Percentiles rank a stretch among this genome's conserved stretches.
Evolutionary conservation across 169 alveolate species (phyloP).

Genomic region (Cryptosporidium muris): DNA sequence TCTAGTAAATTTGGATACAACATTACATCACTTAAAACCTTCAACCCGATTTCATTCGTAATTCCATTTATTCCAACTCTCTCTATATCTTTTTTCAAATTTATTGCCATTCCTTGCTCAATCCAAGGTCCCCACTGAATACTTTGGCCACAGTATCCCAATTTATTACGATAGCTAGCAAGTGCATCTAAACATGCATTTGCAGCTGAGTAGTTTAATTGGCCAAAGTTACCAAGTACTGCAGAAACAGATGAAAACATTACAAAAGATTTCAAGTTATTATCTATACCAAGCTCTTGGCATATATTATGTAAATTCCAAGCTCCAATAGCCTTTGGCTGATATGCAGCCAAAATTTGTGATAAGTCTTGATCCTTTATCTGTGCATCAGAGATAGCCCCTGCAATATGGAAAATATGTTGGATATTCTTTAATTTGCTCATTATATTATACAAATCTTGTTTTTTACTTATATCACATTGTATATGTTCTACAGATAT

Average conservation of each 20-base stretch:
- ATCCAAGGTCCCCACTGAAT: conserved; percentile 84
- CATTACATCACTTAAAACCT: too few species aligned
- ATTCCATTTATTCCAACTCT: conserved; percentile 26
- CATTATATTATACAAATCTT: background rate
- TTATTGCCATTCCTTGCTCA: conserved; percentile 76
- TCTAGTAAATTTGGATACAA: too few species aligned
- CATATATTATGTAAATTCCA: conserved; percentile 78
- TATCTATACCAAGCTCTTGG: conserved; percentile 12
- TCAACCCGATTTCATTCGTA: conserved; percentile 23
- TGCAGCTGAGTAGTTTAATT: conserved; percentile 81
- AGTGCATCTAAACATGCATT: conserved; percentile 77
- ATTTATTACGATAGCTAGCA: conserved; percentile 73
- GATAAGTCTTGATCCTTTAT: conserved; percentile 67
- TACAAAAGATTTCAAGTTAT: conserved; percentile 69
- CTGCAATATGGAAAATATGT: conserved; percentile 79
- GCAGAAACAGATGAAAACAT: conserved; percentile 78
- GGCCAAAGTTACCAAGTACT: conserved; percentile 79
- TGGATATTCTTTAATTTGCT: conserved; percentile 17
- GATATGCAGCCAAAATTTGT: conserved; percentile 72
- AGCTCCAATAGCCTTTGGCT: conserved; percentile 80
- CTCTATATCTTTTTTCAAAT: conserved; percentile 2
- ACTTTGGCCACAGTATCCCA: conserved; percentile 74
- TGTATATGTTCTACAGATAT: conserved; percentile 24
- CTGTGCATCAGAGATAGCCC: conserved; percentile 75
- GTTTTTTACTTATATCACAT: conserved; percentile 44